These are phyloP conservation scores for Colletotrichum shisoi DNA, from an alignment of 2,329 filamentous ascomycete genomes.

Conservation along the genomic window DNA sequence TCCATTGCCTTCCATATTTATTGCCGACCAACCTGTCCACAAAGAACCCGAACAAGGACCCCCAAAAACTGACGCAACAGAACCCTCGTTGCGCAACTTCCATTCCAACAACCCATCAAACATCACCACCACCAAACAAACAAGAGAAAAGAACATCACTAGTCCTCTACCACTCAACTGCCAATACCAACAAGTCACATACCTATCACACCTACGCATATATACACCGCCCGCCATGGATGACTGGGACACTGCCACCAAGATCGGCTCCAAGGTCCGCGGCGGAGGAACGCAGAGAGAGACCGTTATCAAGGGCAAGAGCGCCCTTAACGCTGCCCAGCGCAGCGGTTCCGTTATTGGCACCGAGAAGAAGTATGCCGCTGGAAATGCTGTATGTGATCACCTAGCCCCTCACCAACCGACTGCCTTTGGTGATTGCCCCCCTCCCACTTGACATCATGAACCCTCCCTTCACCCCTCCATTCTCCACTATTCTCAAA, in stretches of 20 bases:
- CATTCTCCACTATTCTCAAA: constrained; percentile 29
- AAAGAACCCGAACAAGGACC: constrained; percentile 17
- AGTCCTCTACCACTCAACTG: neutral
- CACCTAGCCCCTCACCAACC: neutral
- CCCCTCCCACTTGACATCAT: constrained; percentile 31
- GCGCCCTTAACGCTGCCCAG: constrained; percentile 86
- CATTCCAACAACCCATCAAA: constrained; percentile 10
- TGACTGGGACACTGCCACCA: constrained; percentile 89
- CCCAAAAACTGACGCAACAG: constrained; percentile 34
- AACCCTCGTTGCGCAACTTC: constrained; percentile 17
- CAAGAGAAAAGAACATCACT: constrained; percentile 24
- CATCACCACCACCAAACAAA: constrained; percentile 40
- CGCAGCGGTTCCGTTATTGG: constrained; percentile 77
- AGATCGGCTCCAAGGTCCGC: constrained; percentile 88
- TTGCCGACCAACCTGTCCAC: constrained; percentile 28
- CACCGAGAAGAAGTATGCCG: constrained; percentile 90
- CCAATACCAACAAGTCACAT: constrained; percentile 10
- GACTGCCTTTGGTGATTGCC: neutral
- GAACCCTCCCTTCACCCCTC: constrained; percentile 14
- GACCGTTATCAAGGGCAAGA: constrained; percentile 86
- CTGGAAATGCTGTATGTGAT: constrained; percentile 77
- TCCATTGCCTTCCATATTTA: constrained; percentile 44
- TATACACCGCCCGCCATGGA: constrained; percentile 64
- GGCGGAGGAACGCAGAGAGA: constrained; percentile 74
- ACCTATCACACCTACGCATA: constrained; percentile 26